These are phyloP conservation scores for Scheffersomyces quercinus DNA, from an alignment of 1,139 yeast species.

Conservation along the genomic window DNA sequence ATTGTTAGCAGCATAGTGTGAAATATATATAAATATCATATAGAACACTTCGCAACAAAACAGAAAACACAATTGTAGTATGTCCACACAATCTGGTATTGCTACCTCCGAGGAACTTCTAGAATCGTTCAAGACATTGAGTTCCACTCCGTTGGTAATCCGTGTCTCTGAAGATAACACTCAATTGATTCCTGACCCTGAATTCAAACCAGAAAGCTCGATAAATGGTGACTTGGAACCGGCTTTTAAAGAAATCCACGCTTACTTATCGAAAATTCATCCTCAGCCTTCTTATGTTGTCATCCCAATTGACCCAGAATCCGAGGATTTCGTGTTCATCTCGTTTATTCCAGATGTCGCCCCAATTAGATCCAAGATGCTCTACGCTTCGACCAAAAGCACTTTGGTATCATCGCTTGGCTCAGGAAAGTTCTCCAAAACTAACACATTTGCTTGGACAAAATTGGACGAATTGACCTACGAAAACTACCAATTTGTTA, in stretches of 20 bases:
- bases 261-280: slow-evolving; percentile 33
- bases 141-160: slow-evolving; percentile 32
- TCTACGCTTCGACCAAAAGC: slow-evolving; percentile 87
- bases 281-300: slow-evolving; percentile 64
- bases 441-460: slow-evolving; percentile 56
- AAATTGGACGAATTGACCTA: slow-evolving; percentile 57
- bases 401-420: slow-evolving; percentile 75
- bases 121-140: slow-evolving; percentile 26
- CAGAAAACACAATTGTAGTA: slow-evolving; percentile 15
- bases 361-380: slow-evolving; percentile 82
- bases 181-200: slow-evolving; percentile 39
- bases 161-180: slow-evolving; percentile 48
- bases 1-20: no score
- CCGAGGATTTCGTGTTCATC: slow-evolving; percentile 53
- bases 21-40: no score
- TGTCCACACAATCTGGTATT: slow-evolving; percentile 78
- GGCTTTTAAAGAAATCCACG: slow-evolving; percentile 38
- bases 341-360: slow-evolving; percentile 88
- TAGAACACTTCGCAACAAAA: no score
- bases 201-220: not conserved
- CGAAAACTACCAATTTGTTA: slow-evolving; percentile 41
- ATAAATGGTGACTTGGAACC: slow-evolving; percentile 27
- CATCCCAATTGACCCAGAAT: slow-evolving; percentile 36
- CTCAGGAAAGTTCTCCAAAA: slow-evolving; percentile 56
- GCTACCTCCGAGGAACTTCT: slow-evolving; percentile 48